Base-by-base conservation (phyloP, 495 filamentous ascomycete genomes). In the Penicillium cataractarum region DNA sequence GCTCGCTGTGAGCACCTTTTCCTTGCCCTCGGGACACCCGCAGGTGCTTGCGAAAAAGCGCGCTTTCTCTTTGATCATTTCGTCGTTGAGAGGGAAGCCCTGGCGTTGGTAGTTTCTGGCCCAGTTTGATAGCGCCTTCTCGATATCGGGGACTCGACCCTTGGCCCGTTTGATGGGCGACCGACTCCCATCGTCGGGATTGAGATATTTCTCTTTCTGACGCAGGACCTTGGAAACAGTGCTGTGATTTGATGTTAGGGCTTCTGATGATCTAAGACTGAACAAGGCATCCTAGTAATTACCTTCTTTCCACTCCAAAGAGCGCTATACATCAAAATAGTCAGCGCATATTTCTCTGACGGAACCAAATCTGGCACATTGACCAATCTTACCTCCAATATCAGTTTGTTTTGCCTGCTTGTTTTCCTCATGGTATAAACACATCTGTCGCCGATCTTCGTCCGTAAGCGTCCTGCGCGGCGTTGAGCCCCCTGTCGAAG, bases 231-330 rank as follows among this genome's bases (percentile, higher is more conserved):
- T 99, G 60, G 95, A 99, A 6, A 99, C 95, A 37, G 95, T 99
- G 76, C 95, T 99, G 72, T 48, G 65, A 57, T 53, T n/a, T 59
- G 27, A 68, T 46, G 65, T 75, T 67, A 74, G 73, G 68, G 63
- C 65, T 35, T 64, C 67, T 48, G 2, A n/a, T 5, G 31, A 12
- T 22, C n/a, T 31, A 26, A 26, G 7, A 42, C 8, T 35, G 7
- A 21, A 7, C 3, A 31, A 40, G 35, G 27, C 46, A 19, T 26
- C 21, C 15, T n/a, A 6, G 33, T 42, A 42, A 19, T 48, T 90
- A 99, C 95, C 95, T 99, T 89, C 95, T 83, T 80, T 99, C 95
- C 57, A 99, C 95, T 24, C 95, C 94, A 80, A 99, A 99, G 73
- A 94, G 85, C 27, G 90, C 91, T 94, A 58, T 46, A 51, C 4